These are phyloP conservation scores for Carex sylvatica DNA, from an alignment of 202 grass and related monocot genomes.

Conservation along the genomic window DNA sequence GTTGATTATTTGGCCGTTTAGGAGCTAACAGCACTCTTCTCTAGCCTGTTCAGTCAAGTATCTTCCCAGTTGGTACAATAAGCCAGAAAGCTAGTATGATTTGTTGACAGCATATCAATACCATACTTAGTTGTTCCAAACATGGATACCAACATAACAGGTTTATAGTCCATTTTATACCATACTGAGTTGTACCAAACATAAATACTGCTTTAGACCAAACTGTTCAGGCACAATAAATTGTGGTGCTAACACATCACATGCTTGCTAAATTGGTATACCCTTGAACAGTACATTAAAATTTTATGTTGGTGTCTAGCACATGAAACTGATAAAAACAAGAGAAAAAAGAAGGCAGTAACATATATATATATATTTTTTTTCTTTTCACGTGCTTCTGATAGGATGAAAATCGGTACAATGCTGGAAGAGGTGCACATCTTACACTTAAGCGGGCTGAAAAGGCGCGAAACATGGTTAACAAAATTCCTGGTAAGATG, in stretches of 20 bases:
- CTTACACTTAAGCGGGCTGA: slow-evolving; percentile 93
- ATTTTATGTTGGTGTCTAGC: not conserved
- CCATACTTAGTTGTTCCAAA: not conserved
- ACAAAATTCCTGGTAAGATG: slow-evolving; percentile 78
- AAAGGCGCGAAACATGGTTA: slow-evolving; percentile 77
- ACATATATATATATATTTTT: no score
- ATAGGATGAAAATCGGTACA: slow-evolving; percentile 95
- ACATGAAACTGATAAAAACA: not conserved
- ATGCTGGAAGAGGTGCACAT: slow-evolving; percentile 91
- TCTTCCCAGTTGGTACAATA: not conserved
- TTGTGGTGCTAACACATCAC: not conserved
- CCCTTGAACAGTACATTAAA: not conserved
- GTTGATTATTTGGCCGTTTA: not conserved
- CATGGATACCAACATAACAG: not conserved
- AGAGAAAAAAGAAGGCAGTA: not conserved
- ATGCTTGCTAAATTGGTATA: not conserved
- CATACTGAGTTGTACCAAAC: not conserved
- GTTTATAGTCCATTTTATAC: not conserved
- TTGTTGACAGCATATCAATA: not conserved
- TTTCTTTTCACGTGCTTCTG: slow-evolving; percentile 22
- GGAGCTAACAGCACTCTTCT: not conserved
- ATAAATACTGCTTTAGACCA: not conserved
- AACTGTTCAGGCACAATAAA: not conserved
- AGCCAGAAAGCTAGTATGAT: not conserved
- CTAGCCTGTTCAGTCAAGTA: not conserved